Conservation (phyloP, 371 early-diverging fungal species). For the Mitosporidium daphniae region DNA sequence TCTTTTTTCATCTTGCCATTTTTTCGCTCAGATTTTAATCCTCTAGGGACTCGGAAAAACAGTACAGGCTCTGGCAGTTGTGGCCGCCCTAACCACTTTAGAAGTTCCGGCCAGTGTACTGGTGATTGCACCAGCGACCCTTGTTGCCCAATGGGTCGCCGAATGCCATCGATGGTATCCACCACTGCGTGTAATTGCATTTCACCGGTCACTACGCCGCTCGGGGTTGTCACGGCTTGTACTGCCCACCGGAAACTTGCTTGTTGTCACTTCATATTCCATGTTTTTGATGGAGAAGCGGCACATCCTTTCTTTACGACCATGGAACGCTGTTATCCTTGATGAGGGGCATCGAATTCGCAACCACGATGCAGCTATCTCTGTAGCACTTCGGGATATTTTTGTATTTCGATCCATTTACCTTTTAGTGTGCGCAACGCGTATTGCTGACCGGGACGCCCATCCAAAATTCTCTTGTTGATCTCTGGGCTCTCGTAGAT, state of each 20-base stretch:
- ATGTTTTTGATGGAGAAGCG: slow-evolving; percentile 30
- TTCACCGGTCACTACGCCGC: slow-evolving; percentile 14
- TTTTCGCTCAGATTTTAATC: not conserved
- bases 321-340: slow-evolving; percentile 57
- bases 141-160: slow-evolving; percentile 72
- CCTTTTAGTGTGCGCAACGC: slow-evolving; percentile 22
- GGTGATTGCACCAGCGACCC: slow-evolving; percentile 70
- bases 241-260: slow-evolving; percentile 4
- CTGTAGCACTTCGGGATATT: slow-evolving; percentile 10
- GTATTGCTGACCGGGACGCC: slow-evolving; percentile 83
- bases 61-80: slow-evolving; percentile 45
- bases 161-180: slow-evolving; percentile 83
- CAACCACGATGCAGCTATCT: slow-evolving; percentile 60
- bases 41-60: slow-evolving; percentile 70
- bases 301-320: slow-evolving; percentile 16
- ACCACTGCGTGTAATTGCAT: slow-evolving; percentile 39
- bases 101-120: slow-evolving; percentile 13
- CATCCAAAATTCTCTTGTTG: slow-evolving; percentile 79
- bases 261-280: slow-evolving; percentile 48
- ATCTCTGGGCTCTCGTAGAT: slow-evolving; percentile 83
- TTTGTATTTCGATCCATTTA: not conserved
- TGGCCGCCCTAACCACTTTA: slow-evolving; percentile 24
- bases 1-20: not conserved
- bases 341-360: slow-evolving; percentile 94
- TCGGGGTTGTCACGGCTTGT: slow-evolving; percentile 3